These are phyloP conservation scores for Teunomyces kruisii DNA, from an alignment of 805 yeast genomes.

Conservation along the genomic window DNA sequence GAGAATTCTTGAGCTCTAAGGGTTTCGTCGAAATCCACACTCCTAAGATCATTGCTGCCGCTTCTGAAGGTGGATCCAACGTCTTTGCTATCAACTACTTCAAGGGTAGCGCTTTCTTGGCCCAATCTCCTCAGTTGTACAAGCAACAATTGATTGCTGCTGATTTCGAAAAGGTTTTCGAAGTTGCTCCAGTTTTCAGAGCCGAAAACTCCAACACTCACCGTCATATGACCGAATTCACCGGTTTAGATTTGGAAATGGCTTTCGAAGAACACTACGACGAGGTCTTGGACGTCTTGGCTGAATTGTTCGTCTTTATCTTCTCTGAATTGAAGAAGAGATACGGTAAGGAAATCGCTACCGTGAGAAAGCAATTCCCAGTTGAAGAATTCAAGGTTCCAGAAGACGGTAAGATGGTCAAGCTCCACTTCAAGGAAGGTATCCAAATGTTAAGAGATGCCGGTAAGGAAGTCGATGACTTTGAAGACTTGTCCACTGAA, in stretches of 20 bases:
- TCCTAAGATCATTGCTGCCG: constrained; percentile 92
- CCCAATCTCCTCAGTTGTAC: constrained; percentile 97
- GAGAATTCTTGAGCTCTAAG: constrained; percentile 72
- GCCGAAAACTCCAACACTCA: constrained; percentile 99
- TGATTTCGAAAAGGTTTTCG: constrained; percentile 95
- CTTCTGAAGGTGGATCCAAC: constrained; percentile 97
- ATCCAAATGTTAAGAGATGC: constrained; percentile 79
- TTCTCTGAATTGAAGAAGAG: constrained; percentile 80
- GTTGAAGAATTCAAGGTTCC: constrained; percentile 97
- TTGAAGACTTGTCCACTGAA: constrained; percentile 89
- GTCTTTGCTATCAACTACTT: constrained; percentile 93
- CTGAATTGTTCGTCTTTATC: constrained; percentile 81
- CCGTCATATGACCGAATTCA: constrained; percentile 98
- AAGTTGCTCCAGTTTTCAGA: constrained; percentile 96
- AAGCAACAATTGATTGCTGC: constrained; percentile 98
- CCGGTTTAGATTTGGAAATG: constrained; percentile 97
- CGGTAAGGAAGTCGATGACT: constrained; percentile 84
- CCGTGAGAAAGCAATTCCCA: constrained; percentile 92
- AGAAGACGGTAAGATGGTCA: constrained; percentile 89
- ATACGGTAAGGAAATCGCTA: constrained; percentile 79
- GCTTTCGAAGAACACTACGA: constrained; percentile 97
- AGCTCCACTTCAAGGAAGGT: constrained; percentile 88
- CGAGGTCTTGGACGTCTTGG: constrained; percentile 67
- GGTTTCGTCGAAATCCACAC: constrained; percentile 91
- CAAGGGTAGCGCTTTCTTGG: constrained; percentile 88